Evolutionary conservation across 495 filamentous ascomycete genomes (phyloP), one percentile per base, ranked within the genome.

Genomic region (Penicillium cinerascens): DNA sequence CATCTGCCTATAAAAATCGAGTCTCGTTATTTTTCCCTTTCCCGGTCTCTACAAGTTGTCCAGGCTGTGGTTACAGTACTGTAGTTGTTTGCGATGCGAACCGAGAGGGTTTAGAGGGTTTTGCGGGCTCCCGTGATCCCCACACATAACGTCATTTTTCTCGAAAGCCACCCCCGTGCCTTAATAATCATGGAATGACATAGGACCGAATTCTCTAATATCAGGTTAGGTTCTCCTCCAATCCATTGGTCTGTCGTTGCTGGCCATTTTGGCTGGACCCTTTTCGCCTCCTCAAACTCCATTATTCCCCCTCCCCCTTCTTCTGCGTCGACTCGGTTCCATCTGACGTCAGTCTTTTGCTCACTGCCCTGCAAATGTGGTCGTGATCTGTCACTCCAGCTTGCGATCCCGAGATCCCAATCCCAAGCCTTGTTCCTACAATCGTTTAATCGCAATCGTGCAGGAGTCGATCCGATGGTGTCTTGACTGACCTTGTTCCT

Each of bases 161-260:
- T 57, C 40, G 50, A 56, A n/a, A 59, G 46, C 42, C 46, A 42
- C 52, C 46, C 47, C 22, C 25, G 9, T n/a, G 20, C 22, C 44
- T 52, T 57, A 47, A 42, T 65, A 65, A 63, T 65, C 52, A 64
- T 61, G 54, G 51, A 56, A 67, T 63, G 63, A 56, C 54, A 51
- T 58, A 8, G 22, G 22, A 13, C 9, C 63, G 62, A 59, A 59
- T 57, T 61, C 29, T 65, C 56, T 60, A 58, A 69, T 69, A 66
- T 67, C 58, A 65, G 52, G 43, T 54, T 56, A n/a, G n/a, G n/a
- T n/a, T 51, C 42, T 0, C 2, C 37, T 16, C 16, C n/a, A n/a
- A 18, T 56, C 51, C 55, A 61, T 61, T 55, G 58, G 54, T 43
- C 54, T 56, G 18, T 38, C 23, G 27, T 38, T 29, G 27, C 35